Evolutionary conservation across 2,329 filamentous ascomycete species (phyloP), one percentile per base, ranked within the genome.

Genomic region (Fusarium odoratissimum): DNA sequence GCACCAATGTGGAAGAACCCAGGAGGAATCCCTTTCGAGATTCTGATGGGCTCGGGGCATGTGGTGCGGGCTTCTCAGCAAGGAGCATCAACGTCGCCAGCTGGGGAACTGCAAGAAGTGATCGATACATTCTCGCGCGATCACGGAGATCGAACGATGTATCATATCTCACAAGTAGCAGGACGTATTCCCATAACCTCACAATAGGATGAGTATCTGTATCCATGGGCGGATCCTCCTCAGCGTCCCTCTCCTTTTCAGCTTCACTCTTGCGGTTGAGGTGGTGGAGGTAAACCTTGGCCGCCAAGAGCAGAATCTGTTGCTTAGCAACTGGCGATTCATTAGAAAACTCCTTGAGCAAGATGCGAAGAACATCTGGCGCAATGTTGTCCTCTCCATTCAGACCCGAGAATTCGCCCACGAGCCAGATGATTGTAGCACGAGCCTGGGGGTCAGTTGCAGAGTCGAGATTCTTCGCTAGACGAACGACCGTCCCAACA

Each of bases 341-440:
- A 69, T 91, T 90, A 3, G 91, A 86, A 78, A 98, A 99, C 23
- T 91, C 92, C 80, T 95, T 95, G 48, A 95, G 88, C 5, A 99
- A 84, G 46, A 98, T 95, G 12, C 96, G 91, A 38, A 98, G 84
- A 11, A 98, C 95, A 78, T 99, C 96, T 0, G 95, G 91, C 0
- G 96, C 96, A 69, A 99, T 95, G 77, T 97, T 97, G 79, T 96
- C 91, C 67, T 95, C 91, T 14, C 91, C 89, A 62, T 94, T 90
- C 6, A 92, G 82, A 0, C 94, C 94, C 0, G 95, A 91, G 76
- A 97, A 98, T 81, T 99, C 96, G 49, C 96, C 96, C 0, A 98
- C 95, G 1, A 99, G 89, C 96, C 96, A 99, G 75, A 99, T 93
- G 71, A 99, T 98, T 55, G 94, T 97, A 6, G 96, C 96, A 73